These are phyloP conservation scores for Rhodotorula sp. DNA, from an alignment of 1,284 basidiomycete genomes.

Conservation along the genomic window DNA sequence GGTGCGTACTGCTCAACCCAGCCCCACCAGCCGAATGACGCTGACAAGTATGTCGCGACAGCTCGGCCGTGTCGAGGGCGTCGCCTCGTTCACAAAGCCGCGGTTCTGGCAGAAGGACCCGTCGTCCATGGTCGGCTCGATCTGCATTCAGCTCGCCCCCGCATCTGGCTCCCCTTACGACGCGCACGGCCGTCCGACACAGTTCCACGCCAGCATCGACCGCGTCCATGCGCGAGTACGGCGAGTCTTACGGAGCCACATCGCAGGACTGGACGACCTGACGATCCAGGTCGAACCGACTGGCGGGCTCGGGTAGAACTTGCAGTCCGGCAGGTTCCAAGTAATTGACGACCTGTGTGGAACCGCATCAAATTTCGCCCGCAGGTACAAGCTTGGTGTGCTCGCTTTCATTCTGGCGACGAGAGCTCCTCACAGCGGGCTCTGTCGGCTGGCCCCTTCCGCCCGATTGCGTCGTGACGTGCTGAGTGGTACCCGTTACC, in stretches of 20 bases:
- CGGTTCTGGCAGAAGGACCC: constrained; percentile 97
- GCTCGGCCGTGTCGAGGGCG: constrained; percentile 67
- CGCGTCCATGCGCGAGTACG: constrained; percentile 73
- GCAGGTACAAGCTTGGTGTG: no score
- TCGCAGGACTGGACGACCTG: constrained; percentile 77
- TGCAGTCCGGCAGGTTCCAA: no score
- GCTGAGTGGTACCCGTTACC: no score
- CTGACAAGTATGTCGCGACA: constrained; percentile 44
- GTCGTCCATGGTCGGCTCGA: constrained; percentile 77
- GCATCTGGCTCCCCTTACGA: constrained; percentile 53
- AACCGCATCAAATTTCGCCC: no score
- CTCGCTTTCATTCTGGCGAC: no score
- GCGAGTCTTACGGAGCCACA: constrained; percentile 63
- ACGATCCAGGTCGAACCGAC: constrained; percentile 71
- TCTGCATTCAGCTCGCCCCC: constrained; percentile 74
- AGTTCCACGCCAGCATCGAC: constrained; percentile 62
- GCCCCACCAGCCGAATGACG: not conserved
- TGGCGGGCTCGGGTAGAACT: not conserved
- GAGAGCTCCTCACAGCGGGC: no score
- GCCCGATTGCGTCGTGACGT: no score
- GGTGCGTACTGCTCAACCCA: constrained; percentile 53
- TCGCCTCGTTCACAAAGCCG: constrained; percentile 74
- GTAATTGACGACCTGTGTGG: no score
- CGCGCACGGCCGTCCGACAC: constrained; percentile 43
- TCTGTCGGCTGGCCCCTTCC: no score